Evolutionary conservation across 192 early-diverging fungal species (phyloP).

Genomic region (Spizellomyces punctatus): DNA sequence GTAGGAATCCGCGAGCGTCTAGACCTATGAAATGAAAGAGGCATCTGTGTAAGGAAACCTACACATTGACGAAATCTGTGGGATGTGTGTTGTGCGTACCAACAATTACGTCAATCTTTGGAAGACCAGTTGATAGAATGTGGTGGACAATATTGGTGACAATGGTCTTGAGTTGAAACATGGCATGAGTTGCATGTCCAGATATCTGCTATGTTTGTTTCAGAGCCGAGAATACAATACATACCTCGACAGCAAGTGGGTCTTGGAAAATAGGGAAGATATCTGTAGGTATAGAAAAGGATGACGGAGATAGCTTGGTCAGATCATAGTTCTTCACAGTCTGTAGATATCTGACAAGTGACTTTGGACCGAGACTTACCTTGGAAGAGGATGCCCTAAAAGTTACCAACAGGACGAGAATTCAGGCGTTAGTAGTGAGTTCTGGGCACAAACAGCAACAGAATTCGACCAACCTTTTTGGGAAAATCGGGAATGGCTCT

Average conservation of each 20-base stretch:
- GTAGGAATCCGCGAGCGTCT: constrained; percentile 96
- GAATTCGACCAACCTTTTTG: constrained; percentile 52
- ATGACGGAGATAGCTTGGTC: neutral
- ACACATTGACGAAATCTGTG: neutral
- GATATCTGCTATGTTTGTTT: neutral
- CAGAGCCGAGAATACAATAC: neutral
- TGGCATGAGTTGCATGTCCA: neutral
- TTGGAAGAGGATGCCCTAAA: constrained; percentile 93
- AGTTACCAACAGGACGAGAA: neutral
- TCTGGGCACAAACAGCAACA: neutral
- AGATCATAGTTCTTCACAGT: neutral
- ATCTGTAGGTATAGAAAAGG: constrained; percentile 60
- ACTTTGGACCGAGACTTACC: constrained; percentile 12
- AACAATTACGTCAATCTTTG: constrained; percentile 86
- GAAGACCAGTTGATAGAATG: constrained; percentile 55
- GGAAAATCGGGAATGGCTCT: constrained; percentile 77
- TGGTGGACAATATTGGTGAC: constrained; percentile 87
- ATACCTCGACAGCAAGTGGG: constrained; percentile 84
- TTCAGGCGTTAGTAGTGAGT: neutral
- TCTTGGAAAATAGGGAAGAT: constrained; percentile 97
- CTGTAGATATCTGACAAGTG: neutral
- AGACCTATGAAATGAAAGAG: constrained; percentile 51
- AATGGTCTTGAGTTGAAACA: constrained; percentile 49
- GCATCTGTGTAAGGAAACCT: constrained; percentile 16
- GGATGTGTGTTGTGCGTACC: constrained; percentile 49